Evolutionary conservation across 164 flowering plant species (phyloP), one percentile per base, ranked within the genome.

Genomic region (Paratinospora sagittata): DNA sequence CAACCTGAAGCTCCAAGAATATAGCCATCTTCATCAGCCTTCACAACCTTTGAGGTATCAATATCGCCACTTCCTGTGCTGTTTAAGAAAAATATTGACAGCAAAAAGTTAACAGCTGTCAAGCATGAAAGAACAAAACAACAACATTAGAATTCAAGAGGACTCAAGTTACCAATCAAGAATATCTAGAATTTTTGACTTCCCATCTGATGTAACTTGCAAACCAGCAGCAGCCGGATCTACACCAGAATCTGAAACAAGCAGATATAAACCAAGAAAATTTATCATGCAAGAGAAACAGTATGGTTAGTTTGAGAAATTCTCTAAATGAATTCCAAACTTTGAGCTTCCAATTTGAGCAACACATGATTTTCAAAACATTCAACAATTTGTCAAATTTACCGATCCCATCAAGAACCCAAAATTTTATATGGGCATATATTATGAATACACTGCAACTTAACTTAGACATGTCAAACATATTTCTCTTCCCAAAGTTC

Each of bases 31-130:
- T 71, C 85, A 84, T 88, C 91, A 68, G 93, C 92, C 79, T 84
- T 92, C 72, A 91, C 97, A 67, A 91, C 88, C 57, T 84, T 88
- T 63, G 97, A 90, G 0, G 92, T 95, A 81, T 91, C 97, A 79
- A 92, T 75, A 81, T 95, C 99, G 52, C 99, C 97, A 86, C 99
- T 92, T 16, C 99, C 97, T 49, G 97, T 92, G 74, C 99, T 95
- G 80, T 55, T 74, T 65, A 71, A 17, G 24, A n/a, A 49, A 73
- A 27, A 74, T 4, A 27, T 52, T 52, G 23, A 52, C 5, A 52
- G 60, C 21, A 17, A 16, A n/a, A 52, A 19, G 45, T 36, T 26
- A 43, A 27, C 30, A 67, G 47, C 33, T 52, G 21, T n/a, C 7
- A 3, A 52, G 8, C 17, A n/a, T 6, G 3, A 52, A 52, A 52